Percentiles rank a stretch among this genome's conserved stretches.
Evolutionary conservation across 78 protist genomes (phyloP).

Genomic region (Dictyostelium brefeldianum): DNA sequence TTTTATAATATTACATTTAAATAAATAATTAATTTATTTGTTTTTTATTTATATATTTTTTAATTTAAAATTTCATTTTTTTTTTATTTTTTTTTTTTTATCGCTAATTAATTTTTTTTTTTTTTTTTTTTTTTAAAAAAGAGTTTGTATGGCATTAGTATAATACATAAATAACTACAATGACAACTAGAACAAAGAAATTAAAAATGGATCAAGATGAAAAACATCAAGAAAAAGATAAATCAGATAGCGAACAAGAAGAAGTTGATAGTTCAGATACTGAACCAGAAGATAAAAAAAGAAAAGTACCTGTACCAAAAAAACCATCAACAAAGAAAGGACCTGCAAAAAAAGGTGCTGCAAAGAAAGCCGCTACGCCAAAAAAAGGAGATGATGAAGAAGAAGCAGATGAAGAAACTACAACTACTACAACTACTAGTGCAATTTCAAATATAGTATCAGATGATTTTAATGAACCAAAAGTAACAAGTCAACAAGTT

Average conservation of each 20-base stretch:
- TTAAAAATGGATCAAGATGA: constrained; percentile 4
- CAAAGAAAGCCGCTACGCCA: background rate
- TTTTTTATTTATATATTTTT: no score
- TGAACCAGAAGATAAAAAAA: background rate
- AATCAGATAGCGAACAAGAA: background rate
- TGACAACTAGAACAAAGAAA: constrained; percentile 8
- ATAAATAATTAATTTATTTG: no score
- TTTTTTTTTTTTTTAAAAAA: background rate
- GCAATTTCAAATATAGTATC: background rate
- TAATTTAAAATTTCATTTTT: background rate
- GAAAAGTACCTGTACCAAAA: background rate
- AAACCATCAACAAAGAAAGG: background rate
- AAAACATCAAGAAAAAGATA: background rate
- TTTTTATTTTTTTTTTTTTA: background rate
- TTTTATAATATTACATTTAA: no score
- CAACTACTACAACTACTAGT: background rate
- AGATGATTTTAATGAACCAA: background rate
- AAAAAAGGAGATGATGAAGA: constrained; percentile 1
- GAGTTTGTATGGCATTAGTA: no score
- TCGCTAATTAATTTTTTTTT: background rate
- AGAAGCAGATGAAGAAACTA: constrained; percentile 31
- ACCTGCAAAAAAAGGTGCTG: background rate
- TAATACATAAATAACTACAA: background rate
- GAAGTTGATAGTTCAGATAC: constrained; percentile 1
- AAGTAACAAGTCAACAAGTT: constrained; percentile 23